A percentile compares a stretch with the other conserved stretches of the same genome.
Conservation (phyloP, 768 basidiomycete species). For the Boletellus emodensis region DNA sequence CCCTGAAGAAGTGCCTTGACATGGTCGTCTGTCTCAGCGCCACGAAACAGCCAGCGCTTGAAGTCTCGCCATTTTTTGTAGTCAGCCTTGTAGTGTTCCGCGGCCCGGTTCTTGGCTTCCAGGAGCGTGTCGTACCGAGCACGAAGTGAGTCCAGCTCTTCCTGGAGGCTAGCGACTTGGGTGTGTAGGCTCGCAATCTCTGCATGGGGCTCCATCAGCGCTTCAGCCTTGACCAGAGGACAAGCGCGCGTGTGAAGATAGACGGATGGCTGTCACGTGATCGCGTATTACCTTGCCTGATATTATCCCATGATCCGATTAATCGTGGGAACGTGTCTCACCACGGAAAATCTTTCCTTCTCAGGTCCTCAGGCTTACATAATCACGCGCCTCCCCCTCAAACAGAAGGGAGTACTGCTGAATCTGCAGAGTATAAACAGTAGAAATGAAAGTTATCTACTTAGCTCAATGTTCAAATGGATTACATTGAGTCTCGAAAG, state of each 20-base stretch:
- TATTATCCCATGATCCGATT: too few species aligned
- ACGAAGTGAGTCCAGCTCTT: constrained; percentile 35
- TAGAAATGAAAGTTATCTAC: too few species aligned
- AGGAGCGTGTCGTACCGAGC: constrained; percentile 44
- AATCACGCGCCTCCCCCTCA: too few species aligned
- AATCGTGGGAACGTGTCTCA: too few species aligned
- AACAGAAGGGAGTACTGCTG: too few species aligned
- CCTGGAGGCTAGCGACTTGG: constrained; percentile 21
- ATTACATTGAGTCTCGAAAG: too few species aligned
- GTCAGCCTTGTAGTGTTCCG: constrained; percentile 46
- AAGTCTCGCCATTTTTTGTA: constrained; percentile 50
- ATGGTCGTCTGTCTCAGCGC: constrained; percentile 30
- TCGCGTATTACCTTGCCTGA: constrained; percentile 16
- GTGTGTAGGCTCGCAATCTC: constrained; percentile 4
- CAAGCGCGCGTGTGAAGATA: neutral
- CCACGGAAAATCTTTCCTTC: too few species aligned
- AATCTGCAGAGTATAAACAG: too few species aligned
- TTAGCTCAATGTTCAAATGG: too few species aligned
- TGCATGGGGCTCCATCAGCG: constrained; percentile 4
- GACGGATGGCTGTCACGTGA: constrained; percentile 18
- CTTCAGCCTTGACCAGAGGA: neutral
- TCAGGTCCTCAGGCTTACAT: too few species aligned
- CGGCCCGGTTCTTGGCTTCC: constrained; percentile 42
- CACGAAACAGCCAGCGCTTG: constrained; percentile 40
- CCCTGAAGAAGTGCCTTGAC: constrained; percentile 24